Base-by-base conservation (phyloP, 208 protist genomes). In the Polymyxa betae region DNA sequence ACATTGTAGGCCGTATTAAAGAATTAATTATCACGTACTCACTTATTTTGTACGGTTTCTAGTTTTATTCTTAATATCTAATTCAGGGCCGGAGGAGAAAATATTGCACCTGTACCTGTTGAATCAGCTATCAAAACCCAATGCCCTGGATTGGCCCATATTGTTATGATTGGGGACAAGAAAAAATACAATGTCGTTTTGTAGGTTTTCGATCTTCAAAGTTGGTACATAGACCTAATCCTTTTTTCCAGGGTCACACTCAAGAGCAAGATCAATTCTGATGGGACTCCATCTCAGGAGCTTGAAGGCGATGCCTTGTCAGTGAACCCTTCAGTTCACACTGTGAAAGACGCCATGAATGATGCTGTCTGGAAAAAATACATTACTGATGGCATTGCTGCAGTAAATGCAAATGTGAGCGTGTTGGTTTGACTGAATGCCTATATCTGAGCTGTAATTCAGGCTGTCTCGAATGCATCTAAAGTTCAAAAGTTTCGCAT, bases 21-120 rank as follows among this genome's bases (percentile, higher is more conserved):
- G 92, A 94, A 41, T 66, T 93, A 0, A 93, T 94, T 5, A 93
- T 94, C n/a, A 82, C 72, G 72, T 82, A 35, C 5, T 5, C 72
- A 5, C 10, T 60, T n/a, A 82, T 82, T 82, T 12, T 12, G 16
- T 38, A 20, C 72, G 12, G 35, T n/a, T 5, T 35, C 5, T 5
- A 35, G 35, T 40, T 5, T n/a, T 20, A 16, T 5, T 82, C n/a
- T 35, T 35, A 35, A 45, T 43, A n/a, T 82, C 16, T 5, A 35
- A n/a, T 35, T 40, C 49, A 94, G 90, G n/a, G 91, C 93, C 0
- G 93, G 93, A 88, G 93, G 93, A 78, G 93, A 94, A 60, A 94
- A 94, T 41, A 92, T 94, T 29, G 32, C 92, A 32, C 93, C 93
- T 40, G 49, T 93, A 0, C 54, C 93, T 0, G 54, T 94, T 1